A percentile compares a stretch with the other conserved stretches of the same genome.
phyloP scores from a whole-genome alignment of 2,329 filamentous ascomycete genomes.

The Cladosporium sp. region DNA sequence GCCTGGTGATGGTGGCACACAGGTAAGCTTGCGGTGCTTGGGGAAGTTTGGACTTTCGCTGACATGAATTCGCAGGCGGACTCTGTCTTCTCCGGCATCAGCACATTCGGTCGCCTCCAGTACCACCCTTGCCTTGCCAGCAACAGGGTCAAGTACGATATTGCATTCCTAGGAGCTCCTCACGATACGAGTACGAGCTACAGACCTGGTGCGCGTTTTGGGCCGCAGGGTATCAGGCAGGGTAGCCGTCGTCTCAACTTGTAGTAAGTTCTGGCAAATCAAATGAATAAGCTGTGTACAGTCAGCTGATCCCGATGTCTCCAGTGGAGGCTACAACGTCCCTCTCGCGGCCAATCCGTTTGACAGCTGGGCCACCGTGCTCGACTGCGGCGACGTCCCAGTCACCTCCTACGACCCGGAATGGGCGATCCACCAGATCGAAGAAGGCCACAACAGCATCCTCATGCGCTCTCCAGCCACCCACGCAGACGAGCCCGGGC shows the following conservation, averaged over 20 bases:
- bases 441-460: conserved; percentile 75
- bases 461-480: conserved; percentile 68
- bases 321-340: conserved; percentile 81
- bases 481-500: conserved; percentile 61
- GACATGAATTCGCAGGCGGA: conserved; percentile 58
- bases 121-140: conserved; percentile 74
- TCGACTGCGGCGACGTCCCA: conserved; percentile 81
- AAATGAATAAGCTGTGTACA: conserved; percentile 24
- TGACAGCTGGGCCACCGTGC: conserved; percentile 71
- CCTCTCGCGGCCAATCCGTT: conserved; percentile 76
- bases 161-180: conserved; percentile 79
- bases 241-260: conserved; percentile 81
- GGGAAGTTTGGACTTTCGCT: neutral
- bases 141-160: conserved; percentile 69
- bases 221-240: conserved; percentile 79
- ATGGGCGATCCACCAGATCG: conserved; percentile 78
- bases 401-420: conserved; percentile 75
- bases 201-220: conserved; percentile 76
- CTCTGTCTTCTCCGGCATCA: conserved; percentile 83
- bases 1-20: conserved; percentile 78
- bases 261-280: conserved; percentile 57
- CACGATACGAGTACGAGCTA: conserved; percentile 87
- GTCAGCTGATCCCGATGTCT: conserved; percentile 12
- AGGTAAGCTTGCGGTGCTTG: conserved; percentile 47
- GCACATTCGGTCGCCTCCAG: conserved; percentile 74